These are phyloP conservation scores for Sclerotinia minor DNA, from an alignment of 2,329 filamentous ascomycete genomes.

Conservation along the genomic window DNA sequence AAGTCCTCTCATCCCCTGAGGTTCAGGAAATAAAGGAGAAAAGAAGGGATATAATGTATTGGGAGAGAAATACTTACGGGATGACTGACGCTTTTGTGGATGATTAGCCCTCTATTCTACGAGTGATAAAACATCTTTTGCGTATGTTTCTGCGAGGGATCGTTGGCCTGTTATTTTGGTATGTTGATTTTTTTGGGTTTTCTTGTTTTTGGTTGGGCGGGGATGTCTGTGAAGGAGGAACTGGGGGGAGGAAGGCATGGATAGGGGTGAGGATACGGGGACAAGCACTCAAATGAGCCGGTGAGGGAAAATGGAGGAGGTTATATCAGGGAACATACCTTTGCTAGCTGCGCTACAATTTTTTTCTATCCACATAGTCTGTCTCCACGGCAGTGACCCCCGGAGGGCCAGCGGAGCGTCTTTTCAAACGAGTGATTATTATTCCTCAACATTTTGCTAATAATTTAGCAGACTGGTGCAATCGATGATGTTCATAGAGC, in stretches of 20 bases:
- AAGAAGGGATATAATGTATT: background rate
- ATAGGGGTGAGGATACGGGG: background rate
- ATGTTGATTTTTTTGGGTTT: conserved; percentile 24
- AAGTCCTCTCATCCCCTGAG: too few relatives aligned
- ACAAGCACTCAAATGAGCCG: background rate
- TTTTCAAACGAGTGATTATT: background rate
- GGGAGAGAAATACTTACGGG: background rate
- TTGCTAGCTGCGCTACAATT: background rate
- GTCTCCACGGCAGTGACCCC: background rate
- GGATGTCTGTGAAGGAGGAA: too few relatives aligned
- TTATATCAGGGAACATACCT: background rate
- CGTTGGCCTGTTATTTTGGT: conserved; percentile 95
- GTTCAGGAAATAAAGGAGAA: background rate
- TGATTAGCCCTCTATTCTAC: conserved; percentile 71
- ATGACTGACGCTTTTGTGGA: background rate
- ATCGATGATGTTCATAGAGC: conserved; percentile 93
- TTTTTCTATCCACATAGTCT: background rate
- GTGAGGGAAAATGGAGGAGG: too few relatives aligned
- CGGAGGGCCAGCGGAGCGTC: background rate
- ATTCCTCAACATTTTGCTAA: conserved; percentile 22
- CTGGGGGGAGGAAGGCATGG: too few relatives aligned
- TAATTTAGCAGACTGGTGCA: conserved; percentile 67
- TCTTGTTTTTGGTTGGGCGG: too few relatives aligned
- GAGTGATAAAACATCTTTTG: conserved; percentile 82
- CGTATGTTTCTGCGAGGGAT: conserved; percentile 77